These are phyloP conservation scores for Fusarium sp. DNA, from an alignment of 2,329 filamentous ascomycete species.

Conservation along the genomic window DNA sequence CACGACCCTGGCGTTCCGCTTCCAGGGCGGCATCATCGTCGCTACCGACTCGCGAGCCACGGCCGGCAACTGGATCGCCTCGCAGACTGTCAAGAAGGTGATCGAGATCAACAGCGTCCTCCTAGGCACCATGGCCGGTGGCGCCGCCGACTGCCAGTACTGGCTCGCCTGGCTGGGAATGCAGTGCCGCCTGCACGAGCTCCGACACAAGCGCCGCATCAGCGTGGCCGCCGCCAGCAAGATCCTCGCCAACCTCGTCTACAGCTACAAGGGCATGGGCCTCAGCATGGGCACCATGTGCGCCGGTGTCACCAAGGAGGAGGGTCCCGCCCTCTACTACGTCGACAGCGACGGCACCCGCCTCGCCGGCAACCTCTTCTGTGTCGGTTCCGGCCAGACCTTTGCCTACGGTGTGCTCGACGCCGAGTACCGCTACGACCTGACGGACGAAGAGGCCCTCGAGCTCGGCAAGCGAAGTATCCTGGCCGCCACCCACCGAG, in stretches of 20 bases:
- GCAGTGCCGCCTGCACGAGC: slow-evolving; percentile 99
- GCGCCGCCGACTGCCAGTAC: slow-evolving; percentile 99
- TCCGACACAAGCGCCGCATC: slow-evolving; percentile 98
- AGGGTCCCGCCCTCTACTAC: slow-evolving; percentile 98
- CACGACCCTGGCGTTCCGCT: slow-evolving; percentile 96
- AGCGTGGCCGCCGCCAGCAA: slow-evolving; percentile 97
- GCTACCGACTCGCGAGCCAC: slow-evolving; percentile 97
- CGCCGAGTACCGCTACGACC: slow-evolving; percentile 91
- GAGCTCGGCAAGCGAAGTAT: slow-evolving; percentile 94
- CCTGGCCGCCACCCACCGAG: slow-evolving; percentile 93
- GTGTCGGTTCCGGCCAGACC: slow-evolving; percentile 96
- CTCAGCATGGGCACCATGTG: slow-evolving; percentile 99
- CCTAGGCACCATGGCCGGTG: slow-evolving; percentile 97
- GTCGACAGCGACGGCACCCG: slow-evolving; percentile 95
- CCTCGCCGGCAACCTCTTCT: slow-evolving; percentile 94
- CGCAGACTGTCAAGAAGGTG: slow-evolving; percentile 99
- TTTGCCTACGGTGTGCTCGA: slow-evolving; percentile 99
- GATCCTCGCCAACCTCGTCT: slow-evolving; percentile 98
- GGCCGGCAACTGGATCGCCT: slow-evolving; percentile 98
- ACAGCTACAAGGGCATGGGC: slow-evolving; percentile 99
- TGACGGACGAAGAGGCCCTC: slow-evolving; percentile 87
- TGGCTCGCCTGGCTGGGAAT: slow-evolving; percentile 99
- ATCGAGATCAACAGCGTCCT: slow-evolving; percentile 97
- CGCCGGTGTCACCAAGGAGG: slow-evolving; percentile 93
- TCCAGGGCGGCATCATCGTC: slow-evolving; percentile 98